Evolutionary conservation across 106 monocot genomes (phyloP).

Genomic region (Acanthochlamys bracteata): DNA sequence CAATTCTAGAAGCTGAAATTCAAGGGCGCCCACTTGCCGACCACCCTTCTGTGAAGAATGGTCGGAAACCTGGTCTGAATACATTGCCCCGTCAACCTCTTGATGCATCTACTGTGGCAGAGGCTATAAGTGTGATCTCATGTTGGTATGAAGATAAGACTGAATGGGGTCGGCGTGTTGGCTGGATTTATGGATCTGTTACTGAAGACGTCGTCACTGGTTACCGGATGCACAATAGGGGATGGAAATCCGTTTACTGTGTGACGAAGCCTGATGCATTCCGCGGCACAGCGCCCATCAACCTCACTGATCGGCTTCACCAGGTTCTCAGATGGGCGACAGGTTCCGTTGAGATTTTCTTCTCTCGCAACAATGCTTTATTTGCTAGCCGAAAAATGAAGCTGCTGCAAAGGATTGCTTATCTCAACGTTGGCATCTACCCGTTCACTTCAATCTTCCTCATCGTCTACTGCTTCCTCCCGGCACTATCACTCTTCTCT

Average conservation of each 20-base stretch:
- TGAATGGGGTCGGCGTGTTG: slow-evolving; percentile 66
- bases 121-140: slow-evolving; percentile 65
- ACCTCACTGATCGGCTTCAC: slow-evolving; percentile 79
- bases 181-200: slow-evolving; percentile 80
- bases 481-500: slow-evolving; percentile 69
- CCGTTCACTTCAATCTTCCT: slow-evolving; percentile 78
- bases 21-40: slow-evolving; percentile 71
- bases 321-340: slow-evolving; percentile 80
- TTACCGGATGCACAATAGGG: slow-evolving; percentile 77
- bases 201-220: slow-evolving; percentile 95
- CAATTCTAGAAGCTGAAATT: slow-evolving; percentile 65
- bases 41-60: slow-evolving; percentile 61
- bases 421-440: slow-evolving; percentile 91
- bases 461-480: slow-evolving; percentile 79
- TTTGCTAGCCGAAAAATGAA: slow-evolving; percentile 56
- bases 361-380: slow-evolving; percentile 73
- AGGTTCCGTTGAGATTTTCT: slow-evolving; percentile 79
- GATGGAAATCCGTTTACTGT: slow-evolving; percentile 76
- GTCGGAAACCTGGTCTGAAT: slow-evolving; percentile 47
- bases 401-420: slow-evolving; percentile 57
- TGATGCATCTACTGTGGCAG: slow-evolving; percentile 67
- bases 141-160: slow-evolving; percentile 91
- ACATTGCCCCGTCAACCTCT: slow-evolving; percentile 46
- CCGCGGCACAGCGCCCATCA: slow-evolving; percentile 90
- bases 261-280: slow-evolving; percentile 95